These are phyloP conservation scores for Akanthomyces dipterigenus DNA, from an alignment of 2,329 filamentous ascomycete genomes.

Conservation along the genomic window DNA sequence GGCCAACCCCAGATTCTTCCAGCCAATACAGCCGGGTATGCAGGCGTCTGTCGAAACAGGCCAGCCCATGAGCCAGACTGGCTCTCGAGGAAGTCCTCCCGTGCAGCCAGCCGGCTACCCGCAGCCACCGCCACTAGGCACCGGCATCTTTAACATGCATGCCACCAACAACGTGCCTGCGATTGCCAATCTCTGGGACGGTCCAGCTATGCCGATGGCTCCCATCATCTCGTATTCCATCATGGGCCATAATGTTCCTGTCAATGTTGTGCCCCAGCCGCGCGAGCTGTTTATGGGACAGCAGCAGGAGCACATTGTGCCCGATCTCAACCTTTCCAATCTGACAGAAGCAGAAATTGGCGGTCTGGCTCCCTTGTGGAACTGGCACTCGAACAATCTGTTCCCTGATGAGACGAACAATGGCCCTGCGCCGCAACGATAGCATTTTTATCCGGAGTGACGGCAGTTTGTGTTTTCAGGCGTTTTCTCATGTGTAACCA, in stretches of 20 bases:
- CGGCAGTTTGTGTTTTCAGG: not conserved
- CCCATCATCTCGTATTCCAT: constrained; percentile 9
- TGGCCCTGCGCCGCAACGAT: not conserved
- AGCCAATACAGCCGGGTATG: not conserved
- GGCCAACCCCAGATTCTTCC: not conserved
- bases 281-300: constrained; percentile 1
- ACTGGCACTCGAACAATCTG: constrained; percentile 19
- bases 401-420: constrained; percentile 15
- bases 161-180: constrained; percentile 3
- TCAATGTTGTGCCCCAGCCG: constrained; percentile 3
- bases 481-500: not conserved
- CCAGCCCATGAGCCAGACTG: not conserved
- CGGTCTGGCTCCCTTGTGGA: constrained; percentile 19
- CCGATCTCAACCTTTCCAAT: constrained; percentile 17
- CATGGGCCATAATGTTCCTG: constrained; percentile 9
- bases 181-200: constrained; percentile 10
- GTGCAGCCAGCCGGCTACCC: not conserved
- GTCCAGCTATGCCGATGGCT: not conserved
- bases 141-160: constrained; percentile 8
- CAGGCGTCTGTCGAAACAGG: not conserved
- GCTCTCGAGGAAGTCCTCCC: not conserved
- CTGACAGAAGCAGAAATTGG: constrained; percentile 18
- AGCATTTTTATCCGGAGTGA: not conserved
- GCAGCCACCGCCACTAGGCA: constrained; percentile 1
- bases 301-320: constrained; percentile 1